These are phyloP conservation scores for Iberis pinnata DNA, from an alignment of 345 rosid genomes.

Conservation along the genomic window DNA sequence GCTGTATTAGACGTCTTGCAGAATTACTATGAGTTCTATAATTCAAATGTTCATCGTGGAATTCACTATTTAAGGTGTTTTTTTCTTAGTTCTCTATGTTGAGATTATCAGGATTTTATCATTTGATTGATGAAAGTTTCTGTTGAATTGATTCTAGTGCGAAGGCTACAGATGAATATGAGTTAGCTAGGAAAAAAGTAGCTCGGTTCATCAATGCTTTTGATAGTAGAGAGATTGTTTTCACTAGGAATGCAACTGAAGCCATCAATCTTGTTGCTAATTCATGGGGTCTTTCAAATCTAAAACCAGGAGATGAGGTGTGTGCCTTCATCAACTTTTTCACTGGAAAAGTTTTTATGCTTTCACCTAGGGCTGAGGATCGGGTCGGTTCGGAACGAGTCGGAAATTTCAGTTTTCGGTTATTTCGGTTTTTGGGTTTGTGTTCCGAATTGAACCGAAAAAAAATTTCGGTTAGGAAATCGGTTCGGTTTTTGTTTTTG, in stretches of 20 bases:
- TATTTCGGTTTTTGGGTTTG: no score
- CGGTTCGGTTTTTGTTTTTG: no score
- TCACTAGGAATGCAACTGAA: conserved; percentile 93
- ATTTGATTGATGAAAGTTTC: background rate
- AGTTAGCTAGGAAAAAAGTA: conserved; percentile 83
- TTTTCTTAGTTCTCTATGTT: background rate
- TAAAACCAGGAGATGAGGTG: conserved; percentile 79
- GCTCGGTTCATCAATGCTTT: conserved; percentile 74
- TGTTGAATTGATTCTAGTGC: no score
- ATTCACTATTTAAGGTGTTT: conserved; percentile 70
- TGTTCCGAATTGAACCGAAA: no score
- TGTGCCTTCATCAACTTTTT: no score
- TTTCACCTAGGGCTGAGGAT: no score
- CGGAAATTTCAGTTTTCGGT: no score
- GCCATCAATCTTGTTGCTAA: conserved; percentile 90
- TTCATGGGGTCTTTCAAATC: conserved; percentile 71
- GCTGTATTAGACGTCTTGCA: conserved; percentile 63
- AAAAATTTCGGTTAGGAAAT: no score
- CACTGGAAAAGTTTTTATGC: no score
- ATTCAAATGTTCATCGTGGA: conserved; percentile 90
- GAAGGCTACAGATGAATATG: conserved; percentile 85
- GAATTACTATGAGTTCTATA: conserved; percentile 60
- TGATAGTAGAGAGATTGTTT: conserved; percentile 63
- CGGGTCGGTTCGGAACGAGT: no score
- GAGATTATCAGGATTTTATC: background rate